Base-by-base conservation (phyloP, 2,329 filamentous ascomycete genomes). In the Tolypocladium ophioglossoides region DNA sequence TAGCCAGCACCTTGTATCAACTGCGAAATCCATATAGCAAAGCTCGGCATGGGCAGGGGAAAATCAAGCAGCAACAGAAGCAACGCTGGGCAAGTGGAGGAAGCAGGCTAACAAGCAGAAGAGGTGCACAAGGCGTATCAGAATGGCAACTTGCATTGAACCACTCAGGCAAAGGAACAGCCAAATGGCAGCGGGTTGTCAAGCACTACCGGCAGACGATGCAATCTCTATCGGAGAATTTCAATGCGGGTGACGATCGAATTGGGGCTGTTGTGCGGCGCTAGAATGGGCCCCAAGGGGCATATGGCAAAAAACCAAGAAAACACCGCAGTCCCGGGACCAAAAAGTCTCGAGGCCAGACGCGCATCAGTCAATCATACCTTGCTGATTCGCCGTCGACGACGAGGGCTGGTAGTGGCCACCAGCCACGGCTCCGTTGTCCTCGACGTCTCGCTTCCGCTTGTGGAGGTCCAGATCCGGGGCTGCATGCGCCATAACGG, bases 371-470 rank as follows among this genome's bases (percentile, higher is more conserved):
- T 48, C 44, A 34, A 48, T 20, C 72, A 66, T 72, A 77, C 74
- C 73, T 69, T 72, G 72, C 59, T 73, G 72, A 57, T 71, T 48
- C n/a, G 41, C 24, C 44, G 41, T 35, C 35, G 69, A 56, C 68
- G 71, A 57, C 70, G 69, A 63, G 71, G 73, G 63, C 74, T 30
- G 74, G 57, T 71, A 72, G 57, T 70, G 69, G 59, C 71, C 70
- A 50, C 62, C 59, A 58, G 63, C 61, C 60, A 72, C 72, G 55
- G 61, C 65, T 61, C 69, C 70, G 58, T 62, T 68, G 62, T 78
- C 75, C 61, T 77, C 74, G 55, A 68, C 61, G 57, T 75, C 73
- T 60, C 74, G 74, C 63, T 77, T 78, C 59, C 75, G 73, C 68
- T 78, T 78, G 64, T 72, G 70, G 58, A 69, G 64, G 54, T 76